Evolutionary conservation across 2,329 filamentous ascomycete genomes (phyloP).

Genomic region (Colletotrichum sp.): DNA sequence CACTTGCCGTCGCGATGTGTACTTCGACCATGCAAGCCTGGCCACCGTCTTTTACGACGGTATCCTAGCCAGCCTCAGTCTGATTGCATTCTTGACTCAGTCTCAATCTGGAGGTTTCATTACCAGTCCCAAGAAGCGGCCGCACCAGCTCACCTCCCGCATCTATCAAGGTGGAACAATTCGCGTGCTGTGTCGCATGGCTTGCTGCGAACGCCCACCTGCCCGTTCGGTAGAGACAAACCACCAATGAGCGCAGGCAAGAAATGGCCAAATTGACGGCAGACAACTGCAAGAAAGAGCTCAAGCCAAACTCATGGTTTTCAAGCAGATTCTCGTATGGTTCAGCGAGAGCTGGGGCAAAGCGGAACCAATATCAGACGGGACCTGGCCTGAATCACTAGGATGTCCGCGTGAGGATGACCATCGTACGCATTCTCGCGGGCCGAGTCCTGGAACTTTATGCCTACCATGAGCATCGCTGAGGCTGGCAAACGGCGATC

Average conservation of each 20-base stretch:
- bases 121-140: background rate
- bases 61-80: background rate
- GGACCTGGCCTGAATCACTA: background rate
- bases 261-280: background rate
- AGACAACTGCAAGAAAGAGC: background rate
- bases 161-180: background rate
- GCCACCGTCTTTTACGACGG: background rate
- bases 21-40: background rate
- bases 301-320: background rate
- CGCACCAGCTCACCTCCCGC: background rate
- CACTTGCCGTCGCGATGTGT: background rate
- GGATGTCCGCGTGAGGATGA: background rate
- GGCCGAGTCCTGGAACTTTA: background rate
- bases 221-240: background rate
- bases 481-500: background rate
- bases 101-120: background rate
- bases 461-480: background rate
- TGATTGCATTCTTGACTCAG: background rate
- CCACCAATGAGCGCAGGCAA: background rate
- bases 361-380: background rate
- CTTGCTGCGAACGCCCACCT: background rate
- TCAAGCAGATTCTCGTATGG: background rate
- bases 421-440: background rate
- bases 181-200: background rate
- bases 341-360: background rate